phyloP scores from a whole-genome alignment of 345 rosid species.

The Acer yangbiense region DNA sequence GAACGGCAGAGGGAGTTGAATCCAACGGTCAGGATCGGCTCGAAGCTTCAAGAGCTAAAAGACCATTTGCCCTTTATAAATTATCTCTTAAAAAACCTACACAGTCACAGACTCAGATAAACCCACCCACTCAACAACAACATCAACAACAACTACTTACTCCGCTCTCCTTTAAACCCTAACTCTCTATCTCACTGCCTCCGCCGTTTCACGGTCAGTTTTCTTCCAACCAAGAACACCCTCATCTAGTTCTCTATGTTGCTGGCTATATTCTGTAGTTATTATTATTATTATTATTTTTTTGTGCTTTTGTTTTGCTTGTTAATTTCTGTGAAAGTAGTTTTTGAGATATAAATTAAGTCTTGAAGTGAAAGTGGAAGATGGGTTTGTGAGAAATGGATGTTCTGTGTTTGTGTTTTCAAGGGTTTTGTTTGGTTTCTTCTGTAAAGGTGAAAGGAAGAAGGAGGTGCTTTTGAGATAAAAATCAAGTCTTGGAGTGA shows the following conservation, averaged over 20 bases:
- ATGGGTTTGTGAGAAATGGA: background rate
- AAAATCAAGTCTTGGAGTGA: background rate
- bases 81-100: constrained; percentile 23
- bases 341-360: background rate
- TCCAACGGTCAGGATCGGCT: constrained; percentile 44
- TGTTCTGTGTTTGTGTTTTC: background rate
- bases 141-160: background rate
- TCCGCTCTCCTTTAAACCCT: constrained; percentile 32
- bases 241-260: background rate
- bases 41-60: constrained; percentile 35
- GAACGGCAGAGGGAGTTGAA: background rate
- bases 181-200: background rate
- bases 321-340: background rate
- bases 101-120: background rate
- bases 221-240: background rate
- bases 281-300: too few species aligned
- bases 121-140: background rate
- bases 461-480: background rate
- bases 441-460: background rate
- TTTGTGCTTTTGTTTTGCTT: background rate
- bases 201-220: constrained; percentile 11
- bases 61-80: constrained; percentile 18
- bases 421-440: background rate
- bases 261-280: background rate
- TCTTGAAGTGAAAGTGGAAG: background rate